Evolutionary conservation across 768 basidiomycete genomes (phyloP).

Genomic region (Dacryopinax primogenitus): DNA sequence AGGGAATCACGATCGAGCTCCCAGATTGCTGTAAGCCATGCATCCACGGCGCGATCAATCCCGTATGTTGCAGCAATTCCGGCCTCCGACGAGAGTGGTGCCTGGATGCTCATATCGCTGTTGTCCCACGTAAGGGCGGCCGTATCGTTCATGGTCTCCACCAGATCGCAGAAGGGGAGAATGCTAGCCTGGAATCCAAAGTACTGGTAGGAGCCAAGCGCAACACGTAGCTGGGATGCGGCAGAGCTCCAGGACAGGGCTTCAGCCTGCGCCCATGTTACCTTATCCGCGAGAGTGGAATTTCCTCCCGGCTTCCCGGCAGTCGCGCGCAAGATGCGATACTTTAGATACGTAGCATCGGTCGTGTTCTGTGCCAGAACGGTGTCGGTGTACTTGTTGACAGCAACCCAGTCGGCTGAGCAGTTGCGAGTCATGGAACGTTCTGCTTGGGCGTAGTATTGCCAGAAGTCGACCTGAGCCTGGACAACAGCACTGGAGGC

Average conservation of each 20-base stretch:
- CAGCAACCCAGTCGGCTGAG: slow-evolving; percentile 41
- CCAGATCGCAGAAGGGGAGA: slow-evolving; percentile 37
- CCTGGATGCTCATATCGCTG: background rate
- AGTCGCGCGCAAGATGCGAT: slow-evolving; percentile 32
- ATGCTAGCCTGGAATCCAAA: slow-evolving; percentile 24
- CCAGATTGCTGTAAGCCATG: slow-evolving; percentile 33
- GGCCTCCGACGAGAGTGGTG: slow-evolving; percentile 24
- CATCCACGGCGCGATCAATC: slow-evolving; percentile 29
- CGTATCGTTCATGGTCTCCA: slow-evolving; percentile 37
- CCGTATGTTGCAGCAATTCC: slow-evolving; percentile 31
- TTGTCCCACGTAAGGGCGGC: slow-evolving; percentile 11
- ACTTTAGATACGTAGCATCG: slow-evolving; percentile 31
- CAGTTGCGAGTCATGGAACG: slow-evolving; percentile 40
- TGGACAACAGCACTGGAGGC: slow-evolving; percentile 40
- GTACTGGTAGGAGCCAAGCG: background rate
- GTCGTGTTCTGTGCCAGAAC: slow-evolving; percentile 27
- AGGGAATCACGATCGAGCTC: slow-evolving; percentile 39
- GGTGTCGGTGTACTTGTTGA: slow-evolving; percentile 34
- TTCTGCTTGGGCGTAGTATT: slow-evolving; percentile 40
- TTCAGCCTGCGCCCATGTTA: slow-evolving; percentile 28
- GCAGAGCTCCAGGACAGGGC: background rate
- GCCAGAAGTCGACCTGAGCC: slow-evolving; percentile 39
- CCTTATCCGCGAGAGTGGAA: slow-evolving; percentile 27
- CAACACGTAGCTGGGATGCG: background rate
- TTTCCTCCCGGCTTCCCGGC: slow-evolving; percentile 35